Evolutionary conservation across 202 grass and related monocot genomes (phyloP), one percentile per base, ranked within the genome.

Genomic region (Saccharum hybrid): DNA sequence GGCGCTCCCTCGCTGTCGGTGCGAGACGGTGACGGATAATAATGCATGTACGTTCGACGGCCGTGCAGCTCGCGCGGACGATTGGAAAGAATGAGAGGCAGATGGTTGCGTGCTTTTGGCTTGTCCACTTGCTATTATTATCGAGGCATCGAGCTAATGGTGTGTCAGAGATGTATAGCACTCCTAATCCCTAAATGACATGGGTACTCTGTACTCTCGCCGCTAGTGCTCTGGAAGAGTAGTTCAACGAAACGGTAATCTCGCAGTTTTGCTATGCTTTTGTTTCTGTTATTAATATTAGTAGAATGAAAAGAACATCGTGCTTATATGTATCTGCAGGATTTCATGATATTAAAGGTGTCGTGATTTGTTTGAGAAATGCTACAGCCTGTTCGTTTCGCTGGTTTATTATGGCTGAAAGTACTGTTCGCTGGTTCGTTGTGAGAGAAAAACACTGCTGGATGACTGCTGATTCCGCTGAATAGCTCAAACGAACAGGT

Each of bases 51-150:
- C 26, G 19, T 74, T 48, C 64, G 64, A 80, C n/a, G 65, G 59
- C 67, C 22, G 68, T 18, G 78, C 79, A 28, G 72, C 41, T 77
- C 76, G 61, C 75, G 66, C 60, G 56, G 34, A 16, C 40, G 82
- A 66, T 40, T 64, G 12, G 67, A 65, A 38, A 42, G 37, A 39
- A 37, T 18, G 82, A 48, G 87, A 76, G 71, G 76, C 6, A 6
- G 63, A 54, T 49, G 8, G 46, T 18, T 28, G 28, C 28, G 38
- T 85, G 57, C 48, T 57, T 64, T 76, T 72, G 43, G 43, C 63
- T 77, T 45, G 0, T 12, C 16, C 18, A 0, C 26, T 78, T 83
- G 38, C 80, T 89, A 88, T 84, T 83, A 71, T 78, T 88, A 85
- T 82, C 80, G 72, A 45, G 10, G 68, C 74, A 72, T 43, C 74